A percentile compares a stretch with the other conserved stretches of the same genome.
Evolutionary conservation across 805 yeast genomes (phyloP).

Genomic region (Clavispora santaluciae): DNA sequence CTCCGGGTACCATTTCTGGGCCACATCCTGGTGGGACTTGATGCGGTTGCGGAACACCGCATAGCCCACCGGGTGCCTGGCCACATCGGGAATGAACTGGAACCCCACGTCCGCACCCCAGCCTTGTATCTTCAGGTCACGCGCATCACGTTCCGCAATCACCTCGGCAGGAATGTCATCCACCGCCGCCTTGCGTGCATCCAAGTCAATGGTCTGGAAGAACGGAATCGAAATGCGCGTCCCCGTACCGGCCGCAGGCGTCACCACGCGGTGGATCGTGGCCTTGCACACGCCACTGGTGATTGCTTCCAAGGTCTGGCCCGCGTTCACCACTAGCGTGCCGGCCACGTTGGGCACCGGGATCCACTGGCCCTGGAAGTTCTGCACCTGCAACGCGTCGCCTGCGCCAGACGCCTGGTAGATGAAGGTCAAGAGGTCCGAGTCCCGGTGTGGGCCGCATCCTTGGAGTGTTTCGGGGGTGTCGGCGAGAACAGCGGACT

Average conservation of each 20-base stretch:
- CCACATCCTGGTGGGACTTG: constrained; percentile 41
- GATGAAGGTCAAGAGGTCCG: constrained; percentile 56
- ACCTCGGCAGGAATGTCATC: constrained; percentile 25
- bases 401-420: constrained; percentile 48
- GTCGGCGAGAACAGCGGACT: constrained; percentile 24
- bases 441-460: constrained; percentile 65
- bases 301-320: constrained; percentile 58
- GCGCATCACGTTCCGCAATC: constrained; percentile 22
- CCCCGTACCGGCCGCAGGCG: constrained; percentile 34
- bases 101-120: constrained; percentile 39
- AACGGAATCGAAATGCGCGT: constrained; percentile 45
- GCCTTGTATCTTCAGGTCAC: constrained; percentile 31
- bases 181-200: constrained; percentile 26
- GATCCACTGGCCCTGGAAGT: constrained; percentile 53
- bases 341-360: constrained; percentile 46
- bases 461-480: constrained; percentile 40
- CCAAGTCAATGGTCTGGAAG: constrained; percentile 44
- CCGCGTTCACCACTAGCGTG: constrained; percentile 52
- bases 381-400: constrained; percentile 53
- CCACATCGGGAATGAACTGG: constrained; percentile 34
- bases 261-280: constrained; percentile 50
- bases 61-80: constrained; percentile 41
- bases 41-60: constrained; percentile 44
- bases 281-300: constrained; percentile 57
- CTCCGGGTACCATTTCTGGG: constrained; percentile 40